Percentiles rank a stretch among this genome's conserved stretches.
phyloP scores from a whole-genome alignment of 2,329 filamentous ascomycete genomes.

The Ascocoryne sarcoides region DNA sequence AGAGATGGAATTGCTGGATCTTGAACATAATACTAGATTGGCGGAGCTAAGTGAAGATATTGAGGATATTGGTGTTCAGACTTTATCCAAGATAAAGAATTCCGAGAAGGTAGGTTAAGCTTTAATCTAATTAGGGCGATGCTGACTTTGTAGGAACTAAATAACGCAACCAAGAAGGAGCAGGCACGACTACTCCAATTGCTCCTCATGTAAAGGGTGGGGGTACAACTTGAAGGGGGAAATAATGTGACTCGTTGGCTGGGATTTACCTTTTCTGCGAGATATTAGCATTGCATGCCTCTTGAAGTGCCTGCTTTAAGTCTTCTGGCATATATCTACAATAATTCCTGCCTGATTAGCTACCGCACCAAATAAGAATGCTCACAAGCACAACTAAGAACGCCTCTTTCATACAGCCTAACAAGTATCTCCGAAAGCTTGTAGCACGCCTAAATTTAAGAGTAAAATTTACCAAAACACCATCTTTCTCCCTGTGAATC shows the following conservation, averaged over 20 bases:
- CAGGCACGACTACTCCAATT: slow-evolving; percentile 9
- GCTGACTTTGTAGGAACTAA: slow-evolving; percentile 10
- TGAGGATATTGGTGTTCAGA: slow-evolving; percentile 9
- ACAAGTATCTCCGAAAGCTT: no score
- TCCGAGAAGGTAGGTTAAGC: slow-evolving; percentile 23
- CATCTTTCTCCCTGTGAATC: no score
- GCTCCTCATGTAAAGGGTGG: not conserved
- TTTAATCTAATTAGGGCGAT: not conserved
- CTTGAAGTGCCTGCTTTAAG: not conserved
- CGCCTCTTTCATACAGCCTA: not conserved
- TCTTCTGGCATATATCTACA: not conserved
- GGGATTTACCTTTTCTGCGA: not conserved
- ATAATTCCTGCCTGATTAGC: not conserved
- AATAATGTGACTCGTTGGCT: not conserved
- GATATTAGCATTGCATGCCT: not conserved
- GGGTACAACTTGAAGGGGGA: not conserved
- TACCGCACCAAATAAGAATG: not conserved
- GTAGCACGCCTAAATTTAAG: no score
- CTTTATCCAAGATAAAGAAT: slow-evolving; percentile 18
- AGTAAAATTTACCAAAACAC: no score
- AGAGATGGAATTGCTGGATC: slow-evolving; percentile 17
- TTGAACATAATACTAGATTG: slow-evolving; percentile 13
- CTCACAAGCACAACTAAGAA: not conserved
- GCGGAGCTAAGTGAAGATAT: slow-evolving; percentile 19
- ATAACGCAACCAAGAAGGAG: slow-evolving; percentile 11